Evolutionary conservation across 805 yeast genomes (phyloP), one percentile per base, ranked within the genome.

Genomic region (Kodamaea leandrae): DNA sequence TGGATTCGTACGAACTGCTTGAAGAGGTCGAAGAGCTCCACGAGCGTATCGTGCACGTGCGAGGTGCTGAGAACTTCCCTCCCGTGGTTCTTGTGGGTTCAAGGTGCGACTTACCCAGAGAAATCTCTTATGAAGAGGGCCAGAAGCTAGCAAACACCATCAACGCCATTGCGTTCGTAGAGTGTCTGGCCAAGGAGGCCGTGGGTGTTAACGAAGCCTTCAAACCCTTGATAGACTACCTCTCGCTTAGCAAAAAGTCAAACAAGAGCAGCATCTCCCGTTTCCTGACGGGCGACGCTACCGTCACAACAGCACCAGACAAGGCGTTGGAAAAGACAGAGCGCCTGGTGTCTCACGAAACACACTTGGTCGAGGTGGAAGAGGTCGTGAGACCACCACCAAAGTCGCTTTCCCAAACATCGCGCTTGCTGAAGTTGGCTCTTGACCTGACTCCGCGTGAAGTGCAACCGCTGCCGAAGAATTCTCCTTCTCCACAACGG

Each of bases 41-140:
- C 21, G 57, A 59, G n/a, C 45, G 58, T 28, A 44, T 66, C 1
- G 27, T 24, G 16, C 44, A 54, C 6, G 36, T 62, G 3, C 49
- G 63, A 32, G 46, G 41, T 0, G 36, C 10, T 12, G 52, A 51
- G 3, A 37, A n/a, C 3, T 46, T 55, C 26, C 68, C 68, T 9
- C 66, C 66, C 0, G 46, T 64, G 4, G 55, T 58, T 2, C 41
- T 68, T 9, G 65, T 57, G 14, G 69, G 63, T 1, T 48, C 64
- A 14, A 63, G 62, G 38, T 33, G 51, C 18, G 71, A 67, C 36
- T 33, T 43, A 13, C 53, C 47, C 5, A 43, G 68, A 20, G 61
- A 56, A 33, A 68, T 68, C 1, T 41, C 49, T 33, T 49, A 27
- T 32, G 54, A 54, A 1, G 66, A 67, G 40, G 72, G 66, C 1